These are phyloP conservation scores for Cyamopsis tetragonoloba DNA, from an alignment of 306 rosid species.

Conservation along the genomic window DNA sequence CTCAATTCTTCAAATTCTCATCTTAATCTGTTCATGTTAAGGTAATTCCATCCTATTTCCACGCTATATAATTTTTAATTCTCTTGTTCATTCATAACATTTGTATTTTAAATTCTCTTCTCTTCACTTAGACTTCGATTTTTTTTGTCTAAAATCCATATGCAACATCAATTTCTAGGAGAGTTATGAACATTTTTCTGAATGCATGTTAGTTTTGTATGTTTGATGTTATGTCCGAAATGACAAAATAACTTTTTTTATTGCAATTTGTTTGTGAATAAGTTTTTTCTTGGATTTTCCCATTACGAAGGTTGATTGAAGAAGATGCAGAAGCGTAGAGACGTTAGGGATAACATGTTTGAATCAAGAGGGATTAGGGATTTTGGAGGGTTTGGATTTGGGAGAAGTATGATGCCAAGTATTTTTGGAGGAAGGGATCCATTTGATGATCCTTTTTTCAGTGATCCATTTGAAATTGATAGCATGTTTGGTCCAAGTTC, in stretches of 20 bases:
- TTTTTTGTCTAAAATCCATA: neutral
- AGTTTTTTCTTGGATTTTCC: neutral
- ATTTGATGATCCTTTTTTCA: conserved; percentile 79
- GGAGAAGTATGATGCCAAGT: conserved; percentile 41
- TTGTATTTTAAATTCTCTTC: neutral
- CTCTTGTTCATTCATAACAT: neutral
- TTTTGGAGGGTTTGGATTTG: conserved; percentile 49
- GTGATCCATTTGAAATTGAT: conserved; percentile 43
- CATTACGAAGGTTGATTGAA: conserved; percentile 9
- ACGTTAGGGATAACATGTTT: conserved; percentile 28
- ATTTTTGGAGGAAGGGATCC: conserved; percentile 68
- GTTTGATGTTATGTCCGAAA: neutral
- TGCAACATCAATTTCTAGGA: neutral
- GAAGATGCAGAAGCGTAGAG: conserved; percentile 57
- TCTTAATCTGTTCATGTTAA: neutral
- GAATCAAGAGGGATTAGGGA: conserved; percentile 29
- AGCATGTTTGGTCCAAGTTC: conserved; percentile 31
- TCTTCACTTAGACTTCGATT: neutral
- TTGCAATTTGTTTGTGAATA: neutral
- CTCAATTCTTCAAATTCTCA: neutral
- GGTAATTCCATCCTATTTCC: conserved; percentile 10
- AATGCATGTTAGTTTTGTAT: neutral
- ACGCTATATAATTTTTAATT: neutral
- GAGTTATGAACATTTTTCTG: neutral
- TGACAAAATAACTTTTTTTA: neutral